Evolutionary conservation across 129 eudicot genomes (phyloP).

Genomic region (Silybum marianum): DNA sequence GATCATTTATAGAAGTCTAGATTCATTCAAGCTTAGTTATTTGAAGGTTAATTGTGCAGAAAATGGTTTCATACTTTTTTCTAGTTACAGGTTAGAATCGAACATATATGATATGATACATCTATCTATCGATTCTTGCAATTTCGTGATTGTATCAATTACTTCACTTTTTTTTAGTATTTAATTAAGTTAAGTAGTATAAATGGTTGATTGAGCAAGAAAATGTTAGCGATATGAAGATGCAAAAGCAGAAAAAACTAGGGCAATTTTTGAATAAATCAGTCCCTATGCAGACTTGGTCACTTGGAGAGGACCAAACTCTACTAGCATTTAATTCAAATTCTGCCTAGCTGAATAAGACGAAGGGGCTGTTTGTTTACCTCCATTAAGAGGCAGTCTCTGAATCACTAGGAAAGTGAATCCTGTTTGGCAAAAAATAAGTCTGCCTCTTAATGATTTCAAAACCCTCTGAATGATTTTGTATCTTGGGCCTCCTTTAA

Average conservation of each 20-base stretch:
- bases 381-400: no score
- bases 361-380: no score
- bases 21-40: background rate
- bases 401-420: no score
- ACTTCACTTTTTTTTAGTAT: constrained; percentile 8
- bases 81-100: background rate
- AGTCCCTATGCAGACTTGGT: background rate
- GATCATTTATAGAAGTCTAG: background rate
- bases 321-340: background rate
- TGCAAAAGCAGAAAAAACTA: background rate
- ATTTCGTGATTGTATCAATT: background rate
- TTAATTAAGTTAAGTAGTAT: background rate
- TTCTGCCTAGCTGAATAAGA: background rate
- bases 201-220: constrained; percentile 10
- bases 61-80: background rate
- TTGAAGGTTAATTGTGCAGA: background rate
- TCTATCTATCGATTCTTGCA: background rate
- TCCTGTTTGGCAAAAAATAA: no score
- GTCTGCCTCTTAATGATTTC: no score
- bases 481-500: no score
- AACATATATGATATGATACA: background rate
- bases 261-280: background rate
- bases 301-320: background rate
- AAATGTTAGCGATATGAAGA: background rate
- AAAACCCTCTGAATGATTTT: no score